Evolutionary conservation across 2,329 filamentous ascomycete genomes (phyloP).

Genomic region (Magnaporthales sp.): DNA sequence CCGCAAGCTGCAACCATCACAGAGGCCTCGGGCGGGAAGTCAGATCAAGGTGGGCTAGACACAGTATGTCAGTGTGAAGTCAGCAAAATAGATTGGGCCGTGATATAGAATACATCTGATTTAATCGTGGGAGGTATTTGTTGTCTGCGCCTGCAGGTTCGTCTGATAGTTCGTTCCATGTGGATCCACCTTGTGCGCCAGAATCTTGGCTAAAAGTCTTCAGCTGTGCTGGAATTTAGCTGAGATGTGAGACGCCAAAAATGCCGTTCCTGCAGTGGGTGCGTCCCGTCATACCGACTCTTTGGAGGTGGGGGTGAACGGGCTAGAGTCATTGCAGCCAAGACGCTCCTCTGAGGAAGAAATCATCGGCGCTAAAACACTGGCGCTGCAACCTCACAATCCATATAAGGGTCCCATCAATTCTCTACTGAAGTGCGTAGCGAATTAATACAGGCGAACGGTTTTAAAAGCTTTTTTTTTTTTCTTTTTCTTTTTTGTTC

Average conservation of each 20-base stretch:
- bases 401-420: neutral
- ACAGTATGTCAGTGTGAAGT: neutral
- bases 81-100: neutral
- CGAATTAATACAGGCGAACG: neutral
- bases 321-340: slow-evolving; percentile 2
- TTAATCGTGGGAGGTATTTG: neutral
- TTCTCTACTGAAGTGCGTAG: neutral
- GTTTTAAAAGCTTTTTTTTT: neutral
- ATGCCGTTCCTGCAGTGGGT: neutral
- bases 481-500: neutral
- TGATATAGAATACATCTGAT: neutral
- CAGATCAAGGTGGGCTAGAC: slow-evolving; percentile 16
- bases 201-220: neutral
- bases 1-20: slow-evolving; percentile 10
- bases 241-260: neutral
- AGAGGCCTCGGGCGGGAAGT: slow-evolving; percentile 17
- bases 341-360: neutral
- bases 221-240: neutral
- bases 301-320: neutral
- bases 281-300: neutral
- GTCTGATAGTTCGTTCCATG: neutral
- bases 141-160: neutral
- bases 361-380: neutral
- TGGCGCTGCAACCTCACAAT: neutral
- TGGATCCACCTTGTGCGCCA: neutral